Conservation (phyloP, 345 rosid genomes). For the Firmiana major region DNA sequence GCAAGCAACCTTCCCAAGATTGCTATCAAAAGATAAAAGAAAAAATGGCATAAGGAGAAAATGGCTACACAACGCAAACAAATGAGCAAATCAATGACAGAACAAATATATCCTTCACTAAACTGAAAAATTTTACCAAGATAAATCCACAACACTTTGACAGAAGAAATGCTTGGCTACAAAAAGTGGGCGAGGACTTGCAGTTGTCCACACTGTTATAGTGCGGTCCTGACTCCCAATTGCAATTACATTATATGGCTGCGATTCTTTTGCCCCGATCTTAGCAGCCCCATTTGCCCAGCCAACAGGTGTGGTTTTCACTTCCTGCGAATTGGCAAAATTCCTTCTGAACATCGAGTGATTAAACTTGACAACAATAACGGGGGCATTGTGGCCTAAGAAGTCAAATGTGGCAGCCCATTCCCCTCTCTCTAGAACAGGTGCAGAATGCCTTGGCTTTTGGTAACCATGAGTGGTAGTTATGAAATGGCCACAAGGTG, state of each 20-base stretch:
- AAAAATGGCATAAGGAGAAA: not conserved
- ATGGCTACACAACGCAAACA: not conserved
- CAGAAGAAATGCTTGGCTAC: constrained; percentile 97
- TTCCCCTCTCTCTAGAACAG: constrained; percentile 97
- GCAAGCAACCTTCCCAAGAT: not conserved
- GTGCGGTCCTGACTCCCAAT: constrained; percentile 99
- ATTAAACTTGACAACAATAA: constrained; percentile 92
- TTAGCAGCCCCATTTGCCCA: constrained; percentile 89
- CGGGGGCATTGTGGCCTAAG: constrained; percentile 96
- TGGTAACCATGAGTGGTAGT: constrained; percentile 99
- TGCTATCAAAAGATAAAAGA: not conserved
- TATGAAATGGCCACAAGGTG: constrained; percentile 97
- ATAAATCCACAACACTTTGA: constrained; percentile 97
- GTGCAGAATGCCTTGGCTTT: constrained; percentile 99
- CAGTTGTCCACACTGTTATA: constrained; percentile 99
- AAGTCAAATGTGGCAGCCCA: constrained; percentile 98
- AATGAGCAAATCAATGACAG: constrained; percentile 5
- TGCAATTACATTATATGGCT: constrained; percentile 91
- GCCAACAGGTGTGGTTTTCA: constrained; percentile 49
- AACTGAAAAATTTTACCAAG: constrained; percentile 58
- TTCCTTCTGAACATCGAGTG: constrained; percentile 87
- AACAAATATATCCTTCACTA: not conserved
- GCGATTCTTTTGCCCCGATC: constrained; percentile 73
- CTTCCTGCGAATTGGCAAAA: constrained; percentile 48
- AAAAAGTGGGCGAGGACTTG: constrained; percentile 91